A percentile compares a stretch with the other conserved stretches of the same genome.
Evolutionary conservation across 495 filamentous ascomycete genomes (phyloP).

Genomic region (Xylaria flabelliformis): DNA sequence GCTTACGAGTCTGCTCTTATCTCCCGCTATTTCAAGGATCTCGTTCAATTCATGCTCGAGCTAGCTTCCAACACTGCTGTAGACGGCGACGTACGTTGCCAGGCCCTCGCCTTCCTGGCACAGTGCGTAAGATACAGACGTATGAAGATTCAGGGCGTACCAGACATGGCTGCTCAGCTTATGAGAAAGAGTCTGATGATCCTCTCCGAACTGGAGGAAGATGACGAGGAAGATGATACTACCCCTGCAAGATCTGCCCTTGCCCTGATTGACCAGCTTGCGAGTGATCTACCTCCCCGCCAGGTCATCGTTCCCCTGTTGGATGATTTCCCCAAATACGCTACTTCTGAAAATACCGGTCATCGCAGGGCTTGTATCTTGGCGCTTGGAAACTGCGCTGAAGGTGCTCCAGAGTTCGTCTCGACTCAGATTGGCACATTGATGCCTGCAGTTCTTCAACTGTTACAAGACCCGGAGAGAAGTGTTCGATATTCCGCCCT

Average conservation of each 20-base stretch:
- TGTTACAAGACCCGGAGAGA: slow-evolving; percentile 81
- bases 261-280: slow-evolving; percentile 85
- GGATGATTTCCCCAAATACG: slow-evolving; percentile 80
- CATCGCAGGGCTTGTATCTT: slow-evolving; percentile 89
- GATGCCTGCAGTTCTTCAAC: slow-evolving; percentile 82
- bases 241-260: slow-evolving; percentile 89
- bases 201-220: slow-evolving; percentile 81
- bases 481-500: slow-evolving; percentile 87
- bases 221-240: slow-evolving; percentile 87
- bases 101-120: slow-evolving; percentile 92
- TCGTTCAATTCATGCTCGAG: slow-evolving; percentile 93
- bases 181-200: slow-evolving; percentile 86
- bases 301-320: slow-evolving; percentile 95
- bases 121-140: slow-evolving; percentile 90
- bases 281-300: slow-evolving; percentile 84
- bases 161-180: slow-evolving; percentile 77
- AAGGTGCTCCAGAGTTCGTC: slow-evolving; percentile 96
- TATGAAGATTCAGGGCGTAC: slow-evolving; percentile 89
- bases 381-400: slow-evolving; percentile 90
- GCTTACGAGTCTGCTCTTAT: slow-evolving; percentile 87
- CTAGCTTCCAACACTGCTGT: slow-evolving; percentile 74
- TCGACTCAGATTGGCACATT: slow-evolving; percentile 85
- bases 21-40: slow-evolving; percentile 83
- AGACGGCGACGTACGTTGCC: slow-evolving; percentile 83
- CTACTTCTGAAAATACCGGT: slow-evolving; percentile 71